A percentile compares a stretch with the other conserved stretches of the same genome.
These are phyloP conservation scores for Ogataea neopini DNA, from an alignment of 805 yeast species.

Conservation along the genomic window DNA sequence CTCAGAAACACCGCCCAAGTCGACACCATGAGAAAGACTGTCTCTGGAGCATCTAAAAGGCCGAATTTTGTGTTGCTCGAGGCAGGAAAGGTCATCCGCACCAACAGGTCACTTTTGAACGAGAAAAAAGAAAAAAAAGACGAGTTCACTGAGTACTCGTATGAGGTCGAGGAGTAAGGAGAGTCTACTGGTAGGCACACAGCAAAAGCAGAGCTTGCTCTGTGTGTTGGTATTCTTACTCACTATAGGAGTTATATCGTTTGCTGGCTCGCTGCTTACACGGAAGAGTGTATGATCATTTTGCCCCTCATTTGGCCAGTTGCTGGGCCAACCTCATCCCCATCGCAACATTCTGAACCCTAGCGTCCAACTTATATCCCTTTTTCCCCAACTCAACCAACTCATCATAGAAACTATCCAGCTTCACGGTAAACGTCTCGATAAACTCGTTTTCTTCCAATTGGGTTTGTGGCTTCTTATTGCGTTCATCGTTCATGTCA, in stretches of 20 bases:
- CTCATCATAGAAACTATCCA: conserved; percentile 55
- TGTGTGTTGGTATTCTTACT: too few species aligned
- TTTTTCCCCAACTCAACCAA: conserved; percentile 53
- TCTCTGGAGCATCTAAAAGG: neutral
- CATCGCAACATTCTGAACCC: conserved; percentile 82
- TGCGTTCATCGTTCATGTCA: conserved; percentile 66
- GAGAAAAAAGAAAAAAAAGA: too few species aligned
- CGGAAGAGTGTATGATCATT: too few species aligned
- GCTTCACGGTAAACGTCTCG: conserved; percentile 77
- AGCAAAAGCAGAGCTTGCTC: too few species aligned
- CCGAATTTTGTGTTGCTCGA: neutral
- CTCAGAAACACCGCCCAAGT: neutral
- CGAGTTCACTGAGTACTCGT: neutral
- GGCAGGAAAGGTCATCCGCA: too few species aligned
- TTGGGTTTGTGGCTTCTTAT: conserved; percentile 66
- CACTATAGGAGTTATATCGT: too few species aligned
- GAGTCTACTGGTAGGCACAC: too few species aligned
- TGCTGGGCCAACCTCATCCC: conserved; percentile 64
- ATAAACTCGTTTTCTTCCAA: conserved; percentile 92
- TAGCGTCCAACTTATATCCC: conserved; percentile 83
- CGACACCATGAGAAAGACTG: neutral
- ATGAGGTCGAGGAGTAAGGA: neutral
- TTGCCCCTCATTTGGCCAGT: neutral
- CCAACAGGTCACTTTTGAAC: too few species aligned
- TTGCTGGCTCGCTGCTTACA: too few species aligned